phyloP scores from a whole-genome alignment of 352 stramenopile species.

The Globisporangium paddicum region DNA sequence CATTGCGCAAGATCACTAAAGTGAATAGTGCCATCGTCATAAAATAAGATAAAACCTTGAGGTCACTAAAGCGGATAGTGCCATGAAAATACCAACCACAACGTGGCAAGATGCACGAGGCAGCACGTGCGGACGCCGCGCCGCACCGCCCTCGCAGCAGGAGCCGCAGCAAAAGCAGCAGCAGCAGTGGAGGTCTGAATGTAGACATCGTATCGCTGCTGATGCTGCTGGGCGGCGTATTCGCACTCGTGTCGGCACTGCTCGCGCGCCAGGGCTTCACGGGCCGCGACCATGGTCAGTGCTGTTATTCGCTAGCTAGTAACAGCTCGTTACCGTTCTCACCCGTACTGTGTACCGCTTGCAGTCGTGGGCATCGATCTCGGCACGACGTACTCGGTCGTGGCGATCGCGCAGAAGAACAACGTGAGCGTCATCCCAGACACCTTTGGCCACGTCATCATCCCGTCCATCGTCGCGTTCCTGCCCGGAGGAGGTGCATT shows the following conservation, averaged over 20 bases:
- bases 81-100: too few relatives aligned
- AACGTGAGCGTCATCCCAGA: constrained; percentile 63
- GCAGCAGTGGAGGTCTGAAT: neutral
- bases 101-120: too few relatives aligned
- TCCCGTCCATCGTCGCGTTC: constrained; percentile 67
- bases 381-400: constrained; percentile 75
- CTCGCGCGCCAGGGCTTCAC: constrained; percentile 55
- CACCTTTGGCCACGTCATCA: constrained; percentile 34
- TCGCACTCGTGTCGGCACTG: constrained; percentile 39
- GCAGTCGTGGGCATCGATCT: constrained; percentile 69
- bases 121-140: neutral
- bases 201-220: constrained; percentile 34
- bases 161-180: neutral
- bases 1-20: too few relatives aligned
- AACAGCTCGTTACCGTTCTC: neutral
- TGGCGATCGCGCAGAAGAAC: constrained; percentile 60
- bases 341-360: neutral
- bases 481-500: constrained; percentile 46
- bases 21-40: too few relatives aligned
- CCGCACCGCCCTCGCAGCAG: neutral
- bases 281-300: constrained; percentile 44
- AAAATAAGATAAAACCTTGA: too few relatives aligned
- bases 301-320: neutral
- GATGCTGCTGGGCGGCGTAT: constrained; percentile 31
- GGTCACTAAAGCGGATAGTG: too few relatives aligned